Conservation (phyloP, 164 flowering plant genomes). For the Vitis vinifera region DNA sequence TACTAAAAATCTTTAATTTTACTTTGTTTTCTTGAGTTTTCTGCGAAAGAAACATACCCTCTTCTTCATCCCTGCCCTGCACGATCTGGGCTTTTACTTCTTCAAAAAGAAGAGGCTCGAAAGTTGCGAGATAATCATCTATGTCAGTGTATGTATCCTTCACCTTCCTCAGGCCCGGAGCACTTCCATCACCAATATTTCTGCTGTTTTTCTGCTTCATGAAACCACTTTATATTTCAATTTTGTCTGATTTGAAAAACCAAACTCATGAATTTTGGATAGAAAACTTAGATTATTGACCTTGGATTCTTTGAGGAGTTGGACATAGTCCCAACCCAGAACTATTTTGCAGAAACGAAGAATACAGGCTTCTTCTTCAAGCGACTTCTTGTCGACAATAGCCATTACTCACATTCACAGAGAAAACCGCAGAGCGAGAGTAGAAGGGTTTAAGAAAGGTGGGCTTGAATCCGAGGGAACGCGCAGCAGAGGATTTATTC, state of each 20-base stretch:
- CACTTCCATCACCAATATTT: slow-evolving; percentile 21
- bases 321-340: slow-evolving; percentile 83
- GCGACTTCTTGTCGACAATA: slow-evolving; percentile 33
- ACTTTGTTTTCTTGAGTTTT: too few relatives aligned
- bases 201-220: slow-evolving; percentile 24
- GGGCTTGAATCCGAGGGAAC: too few relatives aligned
- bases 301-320: slow-evolving; percentile 43
- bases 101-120: slow-evolving; percentile 88
- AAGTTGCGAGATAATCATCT: slow-evolving; percentile 73
- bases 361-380: slow-evolving; percentile 36
- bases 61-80: slow-evolving; percentile 60
- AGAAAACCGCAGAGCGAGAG: too few relatives aligned
- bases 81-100: slow-evolving; percentile 91
- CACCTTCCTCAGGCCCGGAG: slow-evolving; percentile 45
- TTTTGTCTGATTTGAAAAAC: neutral
- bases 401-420: too few relatives aligned
- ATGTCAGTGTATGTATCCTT: slow-evolving; percentile 64
- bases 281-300: slow-evolving; percentile 20
- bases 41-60: slow-evolving; percentile 23
- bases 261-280: neutral
- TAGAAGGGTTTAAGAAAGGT: too few relatives aligned
- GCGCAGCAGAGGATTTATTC: too few relatives aligned
- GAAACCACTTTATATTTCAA: neutral
- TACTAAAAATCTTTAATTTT: too few relatives aligned
- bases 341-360: slow-evolving; percentile 67